Percentiles rank a stretch among this genome's conserved stretches.
Conservation (phyloP, 495 filamentous ascomycete species). For the Trichoderma parareesei region DNA sequence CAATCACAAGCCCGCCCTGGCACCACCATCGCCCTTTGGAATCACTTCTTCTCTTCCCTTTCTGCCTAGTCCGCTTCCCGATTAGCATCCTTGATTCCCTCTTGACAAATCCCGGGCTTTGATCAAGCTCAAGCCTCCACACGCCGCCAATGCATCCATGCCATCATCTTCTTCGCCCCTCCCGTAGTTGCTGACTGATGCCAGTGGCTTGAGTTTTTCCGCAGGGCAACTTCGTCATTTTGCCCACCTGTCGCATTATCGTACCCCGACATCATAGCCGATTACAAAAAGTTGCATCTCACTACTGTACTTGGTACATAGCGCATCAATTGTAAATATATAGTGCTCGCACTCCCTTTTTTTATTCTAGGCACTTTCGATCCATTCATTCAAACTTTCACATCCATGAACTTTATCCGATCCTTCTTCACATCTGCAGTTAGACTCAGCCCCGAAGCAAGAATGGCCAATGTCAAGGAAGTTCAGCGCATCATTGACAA, state of each 20-base stretch:
- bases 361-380: neutral
- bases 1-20: neutral
- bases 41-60: neutral
- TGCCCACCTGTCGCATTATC: too few relatives aligned
- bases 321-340: neutral
- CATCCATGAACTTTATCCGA: slow-evolving; percentile 68
- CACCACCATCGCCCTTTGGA: neutral
- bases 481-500: slow-evolving; percentile 84
- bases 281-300: too few relatives aligned
- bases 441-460: slow-evolving; percentile 43
- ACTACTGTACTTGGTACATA: neutral
- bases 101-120: neutral
- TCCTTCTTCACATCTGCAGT: slow-evolving; percentile 49
- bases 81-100: neutral
- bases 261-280: too few relatives aligned
- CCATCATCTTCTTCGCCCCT: too few relatives aligned
- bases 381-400: neutral
- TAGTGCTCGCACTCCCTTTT: neutral
- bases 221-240: too few relatives aligned
- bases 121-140: too few relatives aligned
- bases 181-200: too few relatives aligned
- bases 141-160: too few relatives aligned
- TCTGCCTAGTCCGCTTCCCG: neutral
- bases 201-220: too few relatives aligned
- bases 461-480: slow-evolving; percentile 82